Evolutionary conservation across 139 green algal species (phyloP).

Genomic region (Dunaliella sp.): DNA sequence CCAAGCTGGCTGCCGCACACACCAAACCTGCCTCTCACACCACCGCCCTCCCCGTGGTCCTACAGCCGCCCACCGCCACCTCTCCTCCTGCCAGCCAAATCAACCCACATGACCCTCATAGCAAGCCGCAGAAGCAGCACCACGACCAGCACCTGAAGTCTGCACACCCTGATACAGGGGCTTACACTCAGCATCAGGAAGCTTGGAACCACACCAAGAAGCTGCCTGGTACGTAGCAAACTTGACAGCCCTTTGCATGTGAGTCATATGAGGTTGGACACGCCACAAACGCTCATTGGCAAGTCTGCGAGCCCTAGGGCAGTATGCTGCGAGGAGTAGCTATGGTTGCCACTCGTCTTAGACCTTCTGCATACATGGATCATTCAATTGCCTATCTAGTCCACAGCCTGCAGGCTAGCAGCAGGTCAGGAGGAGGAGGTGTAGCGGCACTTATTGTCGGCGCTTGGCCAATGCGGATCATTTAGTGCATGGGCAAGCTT

Average conservation of each 20-base stretch:
- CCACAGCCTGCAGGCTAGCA: too few relatives aligned
- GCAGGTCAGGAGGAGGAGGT: neutral
- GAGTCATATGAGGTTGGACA: too few relatives aligned
- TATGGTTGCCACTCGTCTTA: too few relatives aligned
- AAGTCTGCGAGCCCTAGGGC: too few relatives aligned
- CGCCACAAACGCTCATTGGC: too few relatives aligned
- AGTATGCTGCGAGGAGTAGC: too few relatives aligned
- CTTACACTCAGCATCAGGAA: neutral
- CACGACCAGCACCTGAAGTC: neutral
- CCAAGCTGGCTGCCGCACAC: slow-evolving; percentile 18
- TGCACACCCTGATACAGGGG: too few relatives aligned
- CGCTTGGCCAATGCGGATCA: neutral
- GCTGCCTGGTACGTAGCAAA: too few relatives aligned
- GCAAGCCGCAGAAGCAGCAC: neutral
- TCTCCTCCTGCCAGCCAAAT: neutral
- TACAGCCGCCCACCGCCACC: neutral
- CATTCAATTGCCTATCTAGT: too few relatives aligned
- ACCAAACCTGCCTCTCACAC: neutral
- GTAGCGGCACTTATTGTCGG: neutral
- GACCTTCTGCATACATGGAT: too few relatives aligned
- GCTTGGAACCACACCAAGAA: neutral
- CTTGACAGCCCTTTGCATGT: too few relatives aligned
- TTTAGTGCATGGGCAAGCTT: neutral
- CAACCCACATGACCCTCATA: neutral
- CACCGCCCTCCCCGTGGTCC: too few relatives aligned